These are phyloP conservation scores for Phaeoacremonium minimum DNA, from an alignment of 2,329 filamentous ascomycete species.

Conservation along the genomic window DNA sequence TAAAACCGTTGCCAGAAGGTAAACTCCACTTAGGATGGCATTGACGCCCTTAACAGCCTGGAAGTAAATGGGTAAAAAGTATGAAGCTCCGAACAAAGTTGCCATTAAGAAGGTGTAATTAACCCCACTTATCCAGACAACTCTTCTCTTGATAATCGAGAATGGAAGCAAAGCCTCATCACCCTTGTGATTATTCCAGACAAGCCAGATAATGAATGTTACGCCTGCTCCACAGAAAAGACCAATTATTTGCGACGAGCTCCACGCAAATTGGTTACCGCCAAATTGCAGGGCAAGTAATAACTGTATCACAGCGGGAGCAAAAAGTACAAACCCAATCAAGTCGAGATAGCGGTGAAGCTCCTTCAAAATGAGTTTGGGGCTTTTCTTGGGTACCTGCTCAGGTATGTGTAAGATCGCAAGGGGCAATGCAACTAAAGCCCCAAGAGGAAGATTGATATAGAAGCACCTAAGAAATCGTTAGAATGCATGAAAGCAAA, in stretches of 20 bases:
- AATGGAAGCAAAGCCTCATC: slow-evolving; percentile 20
- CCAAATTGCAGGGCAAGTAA: slow-evolving; percentile 42
- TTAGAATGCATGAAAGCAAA: too few species aligned
- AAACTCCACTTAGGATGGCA: slow-evolving; percentile 26
- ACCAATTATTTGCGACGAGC: slow-evolving; percentile 30
- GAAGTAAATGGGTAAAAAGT: slow-evolving; percentile 31
- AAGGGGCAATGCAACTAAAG: slow-evolving; percentile 17
- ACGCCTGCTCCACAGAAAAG: slow-evolving; percentile 31
- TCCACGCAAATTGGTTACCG: slow-evolving; percentile 32
- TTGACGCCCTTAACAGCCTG: slow-evolving; percentile 24
- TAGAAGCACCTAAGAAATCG: slow-evolving; percentile 9
- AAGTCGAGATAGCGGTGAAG: slow-evolving; percentile 37
- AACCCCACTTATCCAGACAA: slow-evolving; percentile 15
- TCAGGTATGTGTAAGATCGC: slow-evolving; percentile 27
- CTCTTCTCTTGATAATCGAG: slow-evolving; percentile 13
- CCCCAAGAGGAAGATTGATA: slow-evolving; percentile 33
- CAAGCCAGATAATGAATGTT: slow-evolving; percentile 25
- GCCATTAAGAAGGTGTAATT: slow-evolving; percentile 15
- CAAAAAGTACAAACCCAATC: slow-evolving; percentile 35
- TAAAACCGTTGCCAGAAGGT: slow-evolving; percentile 21
- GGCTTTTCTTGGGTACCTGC: slow-evolving; percentile 3
- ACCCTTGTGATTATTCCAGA: slow-evolving; percentile 32
- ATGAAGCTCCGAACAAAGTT: slow-evolving; percentile 15
- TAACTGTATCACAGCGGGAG: slow-evolving; percentile 33
- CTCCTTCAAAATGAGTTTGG: neutral